Base-by-base conservation (phyloP, 2,329 filamentous ascomycete genomes). In the Calonectria henricotiae region DNA sequence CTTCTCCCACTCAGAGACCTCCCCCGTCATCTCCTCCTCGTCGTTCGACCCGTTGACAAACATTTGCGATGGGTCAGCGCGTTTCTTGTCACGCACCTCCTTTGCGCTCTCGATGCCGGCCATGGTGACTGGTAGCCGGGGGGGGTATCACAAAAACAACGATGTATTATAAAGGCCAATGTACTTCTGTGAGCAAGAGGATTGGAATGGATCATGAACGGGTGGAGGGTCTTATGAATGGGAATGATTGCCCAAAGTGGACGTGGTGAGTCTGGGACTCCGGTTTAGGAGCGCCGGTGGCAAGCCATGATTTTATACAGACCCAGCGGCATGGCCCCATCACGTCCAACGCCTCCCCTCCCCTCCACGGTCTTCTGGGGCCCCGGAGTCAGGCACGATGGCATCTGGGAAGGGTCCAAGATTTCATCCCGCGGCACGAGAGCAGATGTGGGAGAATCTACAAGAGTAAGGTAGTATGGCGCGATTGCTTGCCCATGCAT, bases 1-100 rank as follows among this genome's bases (percentile, higher is more conserved):
- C 67, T 69, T 69, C 46, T 69, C 67, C 67, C 67, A 69, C 54
- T 69, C 67, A 7, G 67, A 61, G 27, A 69, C 60, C 55, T 69
- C 67, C 11, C 67, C 67, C 5, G 67, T 63, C n/a, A 65, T 62
- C 44, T 65, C 62, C 37, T 69, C 67, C n/a, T 66, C 67, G 6
- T 66, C 67, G 9, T 54, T 47, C 1, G 39, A 20, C 11, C 39
- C 55, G 11, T 41, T 37, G 37, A 39, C 47, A 43, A 69, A 62
- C 62, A 69, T 62, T n/a, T 62, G 67, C 11, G 55, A 27, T 7
- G 30, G 46, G 17, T 69, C 67, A 13, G 55, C 46, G 30, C 27
- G 35, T 62, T 69, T 69, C 55, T 69, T 65, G 62, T 69, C 62
- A 4, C 51, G 54, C 55, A 37, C 47, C 15, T 20, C 20, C 37